A percentile compares a stretch with the other conserved stretches of the same genome.
phyloP scores from a whole-genome alignment of 2,329 filamentous ascomycete genomes.

The Calonectria crousiana region DNA sequence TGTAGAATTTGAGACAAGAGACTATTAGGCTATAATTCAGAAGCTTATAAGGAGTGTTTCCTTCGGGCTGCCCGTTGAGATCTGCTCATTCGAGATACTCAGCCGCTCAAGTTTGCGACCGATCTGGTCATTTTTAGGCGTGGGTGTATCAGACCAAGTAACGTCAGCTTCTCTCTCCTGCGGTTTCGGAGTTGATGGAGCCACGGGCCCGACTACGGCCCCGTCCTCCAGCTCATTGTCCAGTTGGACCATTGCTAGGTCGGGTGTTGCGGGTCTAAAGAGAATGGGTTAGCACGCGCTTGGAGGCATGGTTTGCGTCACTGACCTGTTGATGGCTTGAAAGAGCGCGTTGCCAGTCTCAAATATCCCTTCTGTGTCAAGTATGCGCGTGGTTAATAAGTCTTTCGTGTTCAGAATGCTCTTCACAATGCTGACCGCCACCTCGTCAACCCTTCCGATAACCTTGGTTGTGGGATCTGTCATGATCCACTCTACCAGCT shows the following conservation, averaged over 20 bases:
- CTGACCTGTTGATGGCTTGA: not conserved
- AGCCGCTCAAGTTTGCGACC: not conserved
- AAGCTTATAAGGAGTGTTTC: not conserved
- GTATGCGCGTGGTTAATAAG: not conserved
- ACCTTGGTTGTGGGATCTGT: constrained; percentile 27
- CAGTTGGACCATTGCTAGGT: accelerated
- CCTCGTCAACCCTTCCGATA: constrained; percentile 23
- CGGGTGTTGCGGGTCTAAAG: not conserved
- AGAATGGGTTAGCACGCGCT: not conserved
- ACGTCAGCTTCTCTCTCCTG: not conserved
- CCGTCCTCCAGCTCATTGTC: not conserved
- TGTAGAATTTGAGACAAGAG: not conserved
- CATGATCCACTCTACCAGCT: constrained; percentile 41
- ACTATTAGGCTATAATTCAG: not conserved
- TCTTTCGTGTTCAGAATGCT: constrained; percentile 25
- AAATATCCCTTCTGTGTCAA: constrained; percentile 16
- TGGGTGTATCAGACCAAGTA: not conserved
- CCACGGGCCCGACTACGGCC: not conserved
- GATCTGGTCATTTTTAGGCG: not conserved
- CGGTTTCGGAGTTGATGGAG: not conserved
- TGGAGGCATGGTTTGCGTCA: no score
- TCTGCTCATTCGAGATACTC: not conserved
- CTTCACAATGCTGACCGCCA: constrained; percentile 33
- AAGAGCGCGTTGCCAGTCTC: not conserved
- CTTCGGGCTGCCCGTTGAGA: not conserved